Evolutionary conservation across 75 land plant species (phyloP).

Genomic region (Isoetes taiwanensis): DNA sequence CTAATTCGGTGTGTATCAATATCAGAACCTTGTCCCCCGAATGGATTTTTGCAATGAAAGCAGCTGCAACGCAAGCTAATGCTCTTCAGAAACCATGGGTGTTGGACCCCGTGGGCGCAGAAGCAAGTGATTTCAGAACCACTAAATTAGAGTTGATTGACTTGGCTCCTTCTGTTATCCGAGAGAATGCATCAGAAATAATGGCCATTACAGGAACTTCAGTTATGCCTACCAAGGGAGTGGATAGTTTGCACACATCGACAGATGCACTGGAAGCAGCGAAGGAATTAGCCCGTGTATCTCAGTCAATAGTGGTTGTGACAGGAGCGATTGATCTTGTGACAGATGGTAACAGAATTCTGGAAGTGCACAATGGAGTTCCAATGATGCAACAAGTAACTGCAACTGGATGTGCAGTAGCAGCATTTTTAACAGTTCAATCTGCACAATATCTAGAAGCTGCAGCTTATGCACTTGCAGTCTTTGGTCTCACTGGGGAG

Average conservation of each 20-base stretch:
- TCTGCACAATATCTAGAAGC: slow-evolving; percentile 50
- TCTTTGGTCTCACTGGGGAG: slow-evolving; percentile 79
- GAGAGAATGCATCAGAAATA: too few species aligned
- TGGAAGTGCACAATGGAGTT: slow-evolving; percentile 74
- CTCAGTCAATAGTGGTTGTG: slow-evolving; percentile 66
- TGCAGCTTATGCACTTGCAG: slow-evolving; percentile 56
- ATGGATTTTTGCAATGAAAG: slow-evolving; percentile 65
- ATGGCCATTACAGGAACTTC: too few species aligned
- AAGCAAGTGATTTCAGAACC: too few species aligned
- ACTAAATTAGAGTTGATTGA: too few species aligned
- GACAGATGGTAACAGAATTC: slow-evolving; percentile 56
- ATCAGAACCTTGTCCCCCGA: slow-evolving; percentile 64
- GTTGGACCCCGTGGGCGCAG: too few species aligned
- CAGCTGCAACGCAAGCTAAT: too few species aligned
- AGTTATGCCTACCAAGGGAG: too few species aligned
- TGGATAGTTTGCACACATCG: slow-evolving; percentile 59
- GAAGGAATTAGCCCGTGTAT: slow-evolving; percentile 44
- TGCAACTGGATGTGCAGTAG: slow-evolving; percentile 87
- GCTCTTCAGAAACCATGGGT: too few species aligned
- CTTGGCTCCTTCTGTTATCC: too few species aligned
- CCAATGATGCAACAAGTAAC: slow-evolving; percentile 79
- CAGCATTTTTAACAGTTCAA: slow-evolving; percentile 69
- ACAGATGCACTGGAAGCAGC: slow-evolving; percentile 76
- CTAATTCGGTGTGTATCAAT: slow-evolving; percentile 63
- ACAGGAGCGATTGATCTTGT: slow-evolving; percentile 81